These are phyloP conservation scores for Kazachstania viticola DNA, from an alignment of 805 yeast genomes.

Conservation along the genomic window DNA sequence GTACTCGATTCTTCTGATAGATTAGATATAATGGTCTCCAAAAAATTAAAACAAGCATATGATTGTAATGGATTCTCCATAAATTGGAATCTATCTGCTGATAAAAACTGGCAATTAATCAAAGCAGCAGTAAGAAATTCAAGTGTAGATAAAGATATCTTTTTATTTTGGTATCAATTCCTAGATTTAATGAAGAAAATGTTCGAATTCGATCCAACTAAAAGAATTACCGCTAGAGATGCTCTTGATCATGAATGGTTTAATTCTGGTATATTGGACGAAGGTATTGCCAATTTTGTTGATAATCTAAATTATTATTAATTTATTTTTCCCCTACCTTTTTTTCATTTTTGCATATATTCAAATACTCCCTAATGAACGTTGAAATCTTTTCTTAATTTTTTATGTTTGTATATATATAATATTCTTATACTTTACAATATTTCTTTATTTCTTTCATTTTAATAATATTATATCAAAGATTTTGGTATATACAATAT, in stretches of 20 bases:
- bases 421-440: too few relatives aligned
- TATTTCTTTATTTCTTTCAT: too few relatives aligned
- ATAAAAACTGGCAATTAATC: conserved; percentile 22
- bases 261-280: conserved; percentile 46
- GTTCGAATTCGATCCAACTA: conserved; percentile 59
- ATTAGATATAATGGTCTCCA: conserved; percentile 21
- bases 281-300: conserved; percentile 30
- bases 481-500: too few relatives aligned
- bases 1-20: conserved; percentile 22
- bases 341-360: too few relatives aligned
- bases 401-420: too few relatives aligned
- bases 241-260: conserved; percentile 82
- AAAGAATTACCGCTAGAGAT: conserved; percentile 62
- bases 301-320: too few relatives aligned
- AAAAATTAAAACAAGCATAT: conserved; percentile 19
- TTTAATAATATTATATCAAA: too few relatives aligned
- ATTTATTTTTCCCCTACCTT: too few relatives aligned
- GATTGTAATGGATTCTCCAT: conserved; percentile 17
- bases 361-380: too few relatives aligned
- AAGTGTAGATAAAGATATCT: conserved; percentile 41
- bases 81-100: conserved; percentile 22
- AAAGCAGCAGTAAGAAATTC: conserved; percentile 3
- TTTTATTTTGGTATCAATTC: conserved; percentile 77
- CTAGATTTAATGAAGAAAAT: conserved; percentile 54
- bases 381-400: too few relatives aligned